A percentile compares a stretch with the other conserved stretches of the same genome.
Evolutionary conservation across 2,329 filamentous ascomycete genomes (phyloP).

Genomic region (Hyphodiscus sp.): DNA sequence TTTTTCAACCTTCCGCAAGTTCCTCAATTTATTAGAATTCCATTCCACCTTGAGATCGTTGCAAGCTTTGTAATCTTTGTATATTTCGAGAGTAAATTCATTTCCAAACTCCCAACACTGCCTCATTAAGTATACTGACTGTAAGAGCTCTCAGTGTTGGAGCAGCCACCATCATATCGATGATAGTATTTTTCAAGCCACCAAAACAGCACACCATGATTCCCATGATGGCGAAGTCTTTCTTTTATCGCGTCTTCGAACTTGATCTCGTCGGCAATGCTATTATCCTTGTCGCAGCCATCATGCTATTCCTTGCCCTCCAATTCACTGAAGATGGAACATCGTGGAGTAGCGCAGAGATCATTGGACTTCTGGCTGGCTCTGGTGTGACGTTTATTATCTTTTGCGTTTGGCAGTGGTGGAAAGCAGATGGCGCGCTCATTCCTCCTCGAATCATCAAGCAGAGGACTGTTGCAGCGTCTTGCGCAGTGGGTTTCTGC

Average conservation of each 20-base stretch:
- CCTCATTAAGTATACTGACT: no score
- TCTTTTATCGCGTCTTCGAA: conserved; percentile 27
- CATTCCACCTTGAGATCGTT: not conserved
- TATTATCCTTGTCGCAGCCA: conserved; percentile 35
- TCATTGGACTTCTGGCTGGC: conserved; percentile 30
- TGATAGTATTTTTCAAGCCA: conserved; percentile 32
- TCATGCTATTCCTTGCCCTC: conserved; percentile 37
- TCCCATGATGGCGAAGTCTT: conserved; percentile 26
- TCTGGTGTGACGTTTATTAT: conserved; percentile 20
- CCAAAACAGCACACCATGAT: conserved; percentile 31
- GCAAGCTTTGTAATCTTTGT: no score
- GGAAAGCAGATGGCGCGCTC: conserved; percentile 41
- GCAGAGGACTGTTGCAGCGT: conserved; percentile 30
- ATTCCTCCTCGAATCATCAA: conserved; percentile 36
- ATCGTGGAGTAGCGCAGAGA: conserved; percentile 20
- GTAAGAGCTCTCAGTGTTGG: no score
- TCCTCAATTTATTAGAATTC: not conserved
- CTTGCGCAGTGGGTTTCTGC: conserved; percentile 22
- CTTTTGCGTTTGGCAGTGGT: conserved; percentile 31
- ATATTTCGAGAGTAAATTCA: no score
- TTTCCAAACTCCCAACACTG: no score
- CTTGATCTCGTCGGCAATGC: conserved; percentile 40
- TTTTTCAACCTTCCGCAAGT: conserved; percentile 33
- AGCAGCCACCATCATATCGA: conserved; percentile 6
- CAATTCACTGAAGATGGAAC: conserved; percentile 37